Percentiles rank a stretch among this genome's conserved stretches.
Evolutionary conservation across 352 stramenopile species (phyloP).

Genomic region (Phytophthora citricola): DNA sequence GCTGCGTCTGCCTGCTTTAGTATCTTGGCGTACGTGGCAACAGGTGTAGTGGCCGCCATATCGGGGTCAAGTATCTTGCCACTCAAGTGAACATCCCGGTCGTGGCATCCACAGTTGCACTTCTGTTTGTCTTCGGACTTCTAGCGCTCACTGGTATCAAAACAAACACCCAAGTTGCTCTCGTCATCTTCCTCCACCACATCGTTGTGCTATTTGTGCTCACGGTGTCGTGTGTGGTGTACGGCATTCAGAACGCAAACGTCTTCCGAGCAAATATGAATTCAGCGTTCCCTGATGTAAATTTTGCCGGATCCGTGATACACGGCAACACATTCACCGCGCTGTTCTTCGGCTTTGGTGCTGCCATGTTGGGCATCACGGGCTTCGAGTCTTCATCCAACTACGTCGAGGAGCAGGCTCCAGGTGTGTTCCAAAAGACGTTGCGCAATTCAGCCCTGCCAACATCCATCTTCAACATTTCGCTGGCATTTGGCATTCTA

Average conservation of each 20-base stretch:
- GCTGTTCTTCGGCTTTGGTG: slow-evolving; percentile 77
- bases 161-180: slow-evolving; percentile 79
- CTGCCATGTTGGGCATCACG: slow-evolving; percentile 88
- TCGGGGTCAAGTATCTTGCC: slow-evolving; percentile 83
- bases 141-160: slow-evolving; percentile 75
- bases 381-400: slow-evolving; percentile 90
- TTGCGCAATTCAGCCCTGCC: slow-evolving; percentile 78
- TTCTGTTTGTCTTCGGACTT: slow-evolving; percentile 83
- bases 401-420: slow-evolving; percentile 87
- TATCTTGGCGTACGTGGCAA: slow-evolving; percentile 91
- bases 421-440: slow-evolving; percentile 79
- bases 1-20: slow-evolving; percentile 81
- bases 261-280: slow-evolving; percentile 75
- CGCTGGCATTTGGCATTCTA: slow-evolving; percentile 68
- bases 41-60: slow-evolving; percentile 73
- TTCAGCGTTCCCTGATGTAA: slow-evolving; percentile 55
- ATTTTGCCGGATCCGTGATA: slow-evolving; percentile 55
- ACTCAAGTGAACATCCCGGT: slow-evolving; percentile 63
- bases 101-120: slow-evolving; percentile 39
- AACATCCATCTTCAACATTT: slow-evolving; percentile 77
- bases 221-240: slow-evolving; percentile 54
- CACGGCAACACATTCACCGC: slow-evolving; percentile 49
- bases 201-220: slow-evolving; percentile 70
- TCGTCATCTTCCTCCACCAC: slow-evolving; percentile 88
- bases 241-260: slow-evolving; percentile 57